Evolutionary conservation across 495 filamentous ascomycete genomes (phyloP).

Genomic region (Aspergillus bridgeri): DNA sequence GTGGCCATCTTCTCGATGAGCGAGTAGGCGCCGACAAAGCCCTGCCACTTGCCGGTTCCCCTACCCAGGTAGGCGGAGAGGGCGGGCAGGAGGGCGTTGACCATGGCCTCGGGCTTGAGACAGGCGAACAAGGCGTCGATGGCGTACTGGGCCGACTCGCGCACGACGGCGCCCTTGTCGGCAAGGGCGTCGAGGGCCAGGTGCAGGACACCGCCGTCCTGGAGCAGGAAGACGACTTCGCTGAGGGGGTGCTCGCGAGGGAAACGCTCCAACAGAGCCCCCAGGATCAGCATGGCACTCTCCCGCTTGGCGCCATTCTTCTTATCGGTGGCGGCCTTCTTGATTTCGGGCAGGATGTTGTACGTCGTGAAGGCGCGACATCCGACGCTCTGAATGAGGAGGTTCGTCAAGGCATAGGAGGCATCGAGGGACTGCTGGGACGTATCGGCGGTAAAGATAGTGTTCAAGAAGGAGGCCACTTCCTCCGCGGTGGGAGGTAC

Average conservation of each 20-base stretch:
- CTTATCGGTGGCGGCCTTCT: conserved; percentile 90
- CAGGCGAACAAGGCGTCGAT: conserved; percentile 81
- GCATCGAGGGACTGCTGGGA: conserved; percentile 86
- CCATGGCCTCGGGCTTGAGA: conserved; percentile 75
- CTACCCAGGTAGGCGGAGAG: conserved; percentile 72
- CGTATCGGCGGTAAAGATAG: conserved; percentile 73
- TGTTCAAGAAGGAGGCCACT: conserved; percentile 65
- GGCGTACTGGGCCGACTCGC: conserved; percentile 90
- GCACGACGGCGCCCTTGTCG: conserved; percentile 85
- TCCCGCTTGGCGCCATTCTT: conserved; percentile 84
- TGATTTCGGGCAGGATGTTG: conserved; percentile 63
- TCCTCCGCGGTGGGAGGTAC: conserved; percentile 68
- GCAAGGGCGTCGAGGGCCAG: conserved; percentile 79
- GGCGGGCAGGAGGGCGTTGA: conserved; percentile 72
- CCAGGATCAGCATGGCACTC: conserved; percentile 91
- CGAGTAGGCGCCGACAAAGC: conserved; percentile 77
- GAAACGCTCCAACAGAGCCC: conserved; percentile 88
- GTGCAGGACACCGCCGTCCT: conserved; percentile 70
- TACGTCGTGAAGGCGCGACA: conserved; percentile 71
- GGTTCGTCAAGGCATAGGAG: conserved; percentile 75
- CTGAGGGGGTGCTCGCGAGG: conserved; percentile 71
- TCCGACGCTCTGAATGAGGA: conserved; percentile 74
- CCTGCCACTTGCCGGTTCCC: conserved; percentile 90
- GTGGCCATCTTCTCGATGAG: conserved; percentile 87
- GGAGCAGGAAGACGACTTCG: conserved; percentile 75